A percentile compares a stretch with the other conserved stretches of the same genome.
Evolutionary conservation across 495 filamentous ascomycete species (phyloP).

Genomic region (Hyaloscypha variabilis): DNA sequence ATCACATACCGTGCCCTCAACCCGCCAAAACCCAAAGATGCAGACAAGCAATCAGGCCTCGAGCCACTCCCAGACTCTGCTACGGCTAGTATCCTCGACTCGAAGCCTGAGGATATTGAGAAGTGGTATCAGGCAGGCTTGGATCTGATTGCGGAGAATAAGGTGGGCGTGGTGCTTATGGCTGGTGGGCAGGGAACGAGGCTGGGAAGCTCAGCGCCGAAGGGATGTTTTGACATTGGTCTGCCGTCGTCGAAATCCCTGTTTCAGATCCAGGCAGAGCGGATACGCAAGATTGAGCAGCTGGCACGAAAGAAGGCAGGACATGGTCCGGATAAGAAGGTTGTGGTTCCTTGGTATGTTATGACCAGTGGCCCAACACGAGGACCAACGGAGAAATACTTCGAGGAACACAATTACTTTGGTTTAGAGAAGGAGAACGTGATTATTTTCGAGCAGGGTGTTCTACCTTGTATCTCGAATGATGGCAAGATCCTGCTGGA

Average conservation of each 20-base stretch:
- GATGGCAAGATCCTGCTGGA: conserved; percentile 97
- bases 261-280: conserved; percentile 96
- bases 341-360: conserved; percentile 94
- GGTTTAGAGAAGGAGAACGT: conserved; percentile 85
- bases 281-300: conserved; percentile 84
- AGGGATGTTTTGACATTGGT: conserved; percentile 95
- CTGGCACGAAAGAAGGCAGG: conserved; percentile 74
- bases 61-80: conserved; percentile 91
- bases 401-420: conserved; percentile 87
- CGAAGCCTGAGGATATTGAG: conserved; percentile 74
- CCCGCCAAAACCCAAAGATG: conserved; percentile 64
- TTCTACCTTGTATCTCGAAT: conserved; percentile 95
- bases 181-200: conserved; percentile 96
- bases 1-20: conserved; percentile 80
- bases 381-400: conserved; percentile 89
- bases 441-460: conserved; percentile 93
- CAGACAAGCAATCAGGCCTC: conserved; percentile 59
- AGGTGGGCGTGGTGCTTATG: conserved; percentile 95
- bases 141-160: conserved; percentile 81
- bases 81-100: conserved; percentile 90
- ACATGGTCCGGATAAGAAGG: conserved; percentile 49
- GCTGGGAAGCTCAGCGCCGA: conserved; percentile 91
- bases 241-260: conserved; percentile 90
- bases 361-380: conserved; percentile 99
- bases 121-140: conserved; percentile 86